Evolutionary conservation across 2,329 filamentous ascomycete genomes (phyloP), one percentile per base, ranked within the genome.

Genomic region (Tolypocladium endophyticum): DNA sequence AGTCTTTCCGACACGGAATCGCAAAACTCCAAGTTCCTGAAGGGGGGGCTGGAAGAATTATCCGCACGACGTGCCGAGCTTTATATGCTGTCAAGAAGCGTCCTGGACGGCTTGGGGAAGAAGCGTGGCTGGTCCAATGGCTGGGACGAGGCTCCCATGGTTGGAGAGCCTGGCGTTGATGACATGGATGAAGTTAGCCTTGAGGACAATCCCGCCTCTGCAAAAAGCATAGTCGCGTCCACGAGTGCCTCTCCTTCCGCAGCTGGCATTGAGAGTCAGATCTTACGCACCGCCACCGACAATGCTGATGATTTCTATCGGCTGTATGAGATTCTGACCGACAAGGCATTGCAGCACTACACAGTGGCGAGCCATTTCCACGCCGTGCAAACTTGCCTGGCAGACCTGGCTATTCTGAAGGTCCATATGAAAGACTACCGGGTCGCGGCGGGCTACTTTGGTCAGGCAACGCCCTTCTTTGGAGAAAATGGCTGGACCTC

Each of bases 321-420:
- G 8, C 76, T 87, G 0, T 89, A 87, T 66, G 85, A 93, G 69
- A 86, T 84, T 12, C 78, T 97, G n/a, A 96, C 90, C 9, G 88
- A 94, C 66, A 87, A 89, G 62, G 87, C 92, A 3, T 83, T 95
- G 60, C 88, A 89, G 1, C 89, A 96, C 69, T 95, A 90, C 70
- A 86, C 86, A 18, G 84, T 91, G 5, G 91, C 92, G 5, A 88
- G 87, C 59, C 88, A 93, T 63, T 80, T 80, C 0, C 88, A 95
- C 66, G 89, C 90, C 9, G 87, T 89, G 0, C 87, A 95, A 65
- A 82, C 86, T 25, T 86, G 87, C 61, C 84, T 92, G 71, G 88
- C 90, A 12, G 94, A 99, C 72, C 81, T 97, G 54, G 94, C 92
- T 1, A 82, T 94, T 6, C 77, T 97, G 57, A 92, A 93, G 67